Base-by-base conservation (phyloP, 2,329 filamentous ascomycete species). In the Fusarium citri region DNA sequence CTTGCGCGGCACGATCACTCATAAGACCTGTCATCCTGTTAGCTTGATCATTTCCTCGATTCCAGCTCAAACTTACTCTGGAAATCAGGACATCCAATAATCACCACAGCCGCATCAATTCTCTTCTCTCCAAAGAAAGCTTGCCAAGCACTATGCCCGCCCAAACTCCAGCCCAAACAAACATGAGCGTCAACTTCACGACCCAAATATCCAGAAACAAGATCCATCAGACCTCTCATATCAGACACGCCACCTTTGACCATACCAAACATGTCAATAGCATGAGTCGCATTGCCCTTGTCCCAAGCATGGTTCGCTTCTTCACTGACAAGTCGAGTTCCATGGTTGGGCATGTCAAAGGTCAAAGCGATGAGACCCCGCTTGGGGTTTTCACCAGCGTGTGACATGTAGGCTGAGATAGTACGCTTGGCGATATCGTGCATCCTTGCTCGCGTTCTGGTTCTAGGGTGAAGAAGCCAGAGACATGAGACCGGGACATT, bases 301-400 rank as follows among this genome's bases (percentile, higher is more conserved):
- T 88, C 87, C 95, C 94, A 98, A 6, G 91, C 86, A 72, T 91
- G 84, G 78, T 98, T 98, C 26, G 91, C 89, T 20, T 85, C 72
- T 10, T 87, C 81, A 73, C 91, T 86, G 3, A 95, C 87, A 63
- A 89, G 80, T 57, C 96, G 84, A 5, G 87, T 86, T 26, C 96
- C 96, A 80, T 98, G 96, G 79, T 98, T 98, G 47, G 95, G 88
- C 83, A 97, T 94, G 81, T 98, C 96, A 79, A 97, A 97, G 4
- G 91, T 88, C 15, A 94, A 87, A 4, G 93, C 94, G 51, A 98
- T 90, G 42, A 98, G 80, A 0, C 92, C 92, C 82, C 80, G 76
- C 56, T 53, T 30, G 73, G 68, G 51, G 54, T 68, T 63, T 73
- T 72, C 54, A 68, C 16, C 72, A 8, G 61, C 50, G 76, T 78